Evolutionary conservation across 139 green algal species (phyloP).

Genomic region (Chlorella sp.): DNA sequence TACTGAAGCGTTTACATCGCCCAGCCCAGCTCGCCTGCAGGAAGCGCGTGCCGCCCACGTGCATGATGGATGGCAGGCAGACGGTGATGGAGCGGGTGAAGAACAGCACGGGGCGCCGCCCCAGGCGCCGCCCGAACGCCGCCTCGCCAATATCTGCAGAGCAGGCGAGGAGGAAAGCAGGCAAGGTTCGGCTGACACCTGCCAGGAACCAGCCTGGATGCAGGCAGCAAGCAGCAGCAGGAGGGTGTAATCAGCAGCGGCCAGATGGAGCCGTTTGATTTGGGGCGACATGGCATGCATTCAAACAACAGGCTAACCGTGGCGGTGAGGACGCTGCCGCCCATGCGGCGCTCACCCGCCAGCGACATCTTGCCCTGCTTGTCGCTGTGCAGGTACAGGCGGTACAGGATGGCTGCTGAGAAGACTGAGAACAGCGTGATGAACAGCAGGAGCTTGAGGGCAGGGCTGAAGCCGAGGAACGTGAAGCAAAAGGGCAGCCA

Average conservation of each 20-base stretch:
- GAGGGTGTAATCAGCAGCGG: too few species aligned
- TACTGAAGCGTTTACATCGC: too few species aligned
- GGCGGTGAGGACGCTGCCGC: too few species aligned
- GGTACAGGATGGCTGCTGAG: conserved; percentile 31
- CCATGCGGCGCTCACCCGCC: not conserved
- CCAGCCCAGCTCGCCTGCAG: not conserved
- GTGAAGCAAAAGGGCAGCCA: conserved; percentile 40
- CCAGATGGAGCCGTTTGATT: too few species aligned
- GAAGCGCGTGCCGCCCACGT: conserved; percentile 35
- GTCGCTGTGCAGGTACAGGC: conserved; percentile 31
- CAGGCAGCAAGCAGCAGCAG: not conserved
- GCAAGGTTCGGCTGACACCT: too few species aligned
- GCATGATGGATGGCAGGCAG: conserved; percentile 1
- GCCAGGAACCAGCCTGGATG: too few species aligned
- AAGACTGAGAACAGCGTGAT: conserved; percentile 33
- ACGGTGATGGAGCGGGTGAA: not conserved
- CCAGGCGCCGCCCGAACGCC: conserved; percentile 10
- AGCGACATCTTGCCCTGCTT: not conserved
- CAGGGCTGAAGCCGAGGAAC: conserved; percentile 29
- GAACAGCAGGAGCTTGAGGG: conserved; percentile 39
- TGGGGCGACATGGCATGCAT: too few species aligned
- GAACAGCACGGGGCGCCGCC: not conserved
- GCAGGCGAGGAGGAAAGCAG: too few species aligned
- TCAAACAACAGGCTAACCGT: too few species aligned
- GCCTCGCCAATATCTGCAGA: conserved; percentile 21